phyloP scores from a whole-genome alignment of 2,329 filamentous ascomycete species.

The Neofusicoccum kwambonambiense region DNA sequence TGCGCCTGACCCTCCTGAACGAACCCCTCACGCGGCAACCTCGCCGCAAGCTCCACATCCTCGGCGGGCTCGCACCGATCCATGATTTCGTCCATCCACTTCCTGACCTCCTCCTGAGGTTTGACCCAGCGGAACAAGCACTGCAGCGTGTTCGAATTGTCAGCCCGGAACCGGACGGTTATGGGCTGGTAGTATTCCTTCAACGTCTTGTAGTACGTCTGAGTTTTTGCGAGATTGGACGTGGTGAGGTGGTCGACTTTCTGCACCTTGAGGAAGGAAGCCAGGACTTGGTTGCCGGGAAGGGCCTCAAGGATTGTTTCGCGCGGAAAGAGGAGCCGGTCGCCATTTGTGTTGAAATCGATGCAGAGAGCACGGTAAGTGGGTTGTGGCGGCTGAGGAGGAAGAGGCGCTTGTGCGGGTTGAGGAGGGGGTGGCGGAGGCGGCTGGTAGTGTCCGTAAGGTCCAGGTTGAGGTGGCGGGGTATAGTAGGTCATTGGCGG shows the following conservation, averaged over 20 bases:
- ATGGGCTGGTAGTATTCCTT: slow-evolving; percentile 64
- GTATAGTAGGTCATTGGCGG: slow-evolving; percentile 18
- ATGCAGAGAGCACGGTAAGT: slow-evolving; percentile 32
- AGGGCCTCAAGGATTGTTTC: slow-evolving; percentile 73
- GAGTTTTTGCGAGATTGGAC: slow-evolving; percentile 64
- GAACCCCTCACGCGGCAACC: slow-evolving; percentile 47
- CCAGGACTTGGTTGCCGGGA: slow-evolving; percentile 61
- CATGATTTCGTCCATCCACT: slow-evolving; percentile 48
- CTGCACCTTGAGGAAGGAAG: slow-evolving; percentile 66
- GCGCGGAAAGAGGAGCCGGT: slow-evolving; percentile 76
- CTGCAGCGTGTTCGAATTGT: slow-evolving; percentile 53
- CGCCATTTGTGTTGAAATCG: slow-evolving; percentile 53
- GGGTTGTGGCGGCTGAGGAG: slow-evolving; percentile 2
- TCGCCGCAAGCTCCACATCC: slow-evolving; percentile 55
- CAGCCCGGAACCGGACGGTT: slow-evolving; percentile 59
- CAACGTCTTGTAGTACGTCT: slow-evolving; percentile 10
- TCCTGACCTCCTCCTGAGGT: slow-evolving; percentile 36
- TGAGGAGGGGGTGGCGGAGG: slow-evolving; percentile 14
- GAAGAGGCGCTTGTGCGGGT: neutral
- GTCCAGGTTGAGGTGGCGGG: slow-evolving; percentile 1
- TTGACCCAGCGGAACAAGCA: slow-evolving; percentile 58
- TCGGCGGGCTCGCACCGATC: slow-evolving; percentile 56
- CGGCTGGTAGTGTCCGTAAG: slow-evolving; percentile 6
- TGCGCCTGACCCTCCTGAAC: slow-evolving; percentile 24
- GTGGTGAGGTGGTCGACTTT: slow-evolving; percentile 16